Conservation (phyloP, 2,329 filamentous ascomycete genomes). For the Ceratocystis colombiana region DNA sequence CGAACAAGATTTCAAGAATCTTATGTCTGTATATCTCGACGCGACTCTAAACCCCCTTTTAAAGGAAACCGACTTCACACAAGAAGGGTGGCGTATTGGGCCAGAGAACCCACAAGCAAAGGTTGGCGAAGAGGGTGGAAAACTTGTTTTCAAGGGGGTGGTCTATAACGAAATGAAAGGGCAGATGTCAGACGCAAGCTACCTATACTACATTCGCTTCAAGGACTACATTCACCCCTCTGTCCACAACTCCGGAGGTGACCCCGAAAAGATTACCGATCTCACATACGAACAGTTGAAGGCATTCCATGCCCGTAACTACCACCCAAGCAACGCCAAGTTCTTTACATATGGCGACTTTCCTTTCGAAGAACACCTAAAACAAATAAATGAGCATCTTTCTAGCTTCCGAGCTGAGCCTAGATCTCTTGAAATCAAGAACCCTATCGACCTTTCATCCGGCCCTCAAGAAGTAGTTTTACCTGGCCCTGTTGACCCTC, state of each 20-base stretch:
- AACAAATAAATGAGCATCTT: constrained; percentile 66
- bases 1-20: constrained; percentile 84
- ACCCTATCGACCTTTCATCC: constrained; percentile 61
- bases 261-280: constrained; percentile 92
- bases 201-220: constrained; percentile 90
- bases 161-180: constrained; percentile 99
- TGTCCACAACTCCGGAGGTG: constrained; percentile 92
- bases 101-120: constrained; percentile 69
- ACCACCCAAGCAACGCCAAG: constrained; percentile 95
- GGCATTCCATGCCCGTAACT: constrained; percentile 82
- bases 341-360: constrained; percentile 93
- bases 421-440: constrained; percentile 36
- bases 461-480: constrained; percentile 62
- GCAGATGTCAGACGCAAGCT: constrained; percentile 94
- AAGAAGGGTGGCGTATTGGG: constrained; percentile 94
- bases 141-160: constrained; percentile 88
- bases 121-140: constrained; percentile 48
- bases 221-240: constrained; percentile 89
- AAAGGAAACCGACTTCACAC: constrained; percentile 83
- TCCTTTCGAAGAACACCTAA: constrained; percentile 69
- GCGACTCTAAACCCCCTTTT: constrained; percentile 83
- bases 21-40: constrained; percentile 94
- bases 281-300: constrained; percentile 83
- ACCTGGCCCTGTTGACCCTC: constrained; percentile 71
- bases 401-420: constrained; percentile 62